These are phyloP conservation scores for Aspergillus affinis DNA, from an alignment of 495 filamentous ascomycete species.

Conservation along the genomic window DNA sequence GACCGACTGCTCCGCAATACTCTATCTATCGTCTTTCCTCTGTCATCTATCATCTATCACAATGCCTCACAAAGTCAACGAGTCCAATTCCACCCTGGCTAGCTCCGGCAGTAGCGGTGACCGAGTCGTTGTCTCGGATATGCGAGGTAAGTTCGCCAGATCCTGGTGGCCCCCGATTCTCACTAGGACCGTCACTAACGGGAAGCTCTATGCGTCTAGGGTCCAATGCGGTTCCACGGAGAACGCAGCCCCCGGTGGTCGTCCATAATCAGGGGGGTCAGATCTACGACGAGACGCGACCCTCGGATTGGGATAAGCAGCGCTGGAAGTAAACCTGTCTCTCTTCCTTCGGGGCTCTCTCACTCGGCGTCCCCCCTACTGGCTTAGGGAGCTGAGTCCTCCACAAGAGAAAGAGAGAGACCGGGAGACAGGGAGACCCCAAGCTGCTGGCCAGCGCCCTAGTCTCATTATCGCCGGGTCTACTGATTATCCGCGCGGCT, in stretches of 20 bases:
- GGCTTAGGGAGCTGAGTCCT: not conserved
- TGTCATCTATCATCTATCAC: conserved; percentile 13
- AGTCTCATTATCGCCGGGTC: conserved; percentile 12
- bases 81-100: conserved; percentile 46
- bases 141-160: conserved; percentile 32
- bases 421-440: not conserved
- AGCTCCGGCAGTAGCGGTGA: conserved; percentile 42
- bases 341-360: not conserved
- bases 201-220: conserved; percentile 20
- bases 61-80: conserved; percentile 48
- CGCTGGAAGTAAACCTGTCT: conserved; percentile 45
- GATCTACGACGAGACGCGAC: conserved; percentile 48
- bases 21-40: conserved; percentile 1
- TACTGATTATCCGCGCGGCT: conserved; percentile 34
- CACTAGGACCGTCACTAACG: conserved; percentile 14
- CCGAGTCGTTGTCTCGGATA: conserved; percentile 36
- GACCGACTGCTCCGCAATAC: not conserved
- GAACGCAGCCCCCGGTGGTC: conserved; percentile 39
- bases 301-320: conserved; percentile 50
- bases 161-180: not conserved
- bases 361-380: not conserved
- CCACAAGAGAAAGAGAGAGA: not conserved
- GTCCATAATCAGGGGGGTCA: conserved; percentile 48
- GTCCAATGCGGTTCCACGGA: conserved; percentile 26
- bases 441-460: conserved; percentile 16